phyloP scores from a whole-genome alignment of 163 green algal genomes.

The Picocystis sp. region DNA sequence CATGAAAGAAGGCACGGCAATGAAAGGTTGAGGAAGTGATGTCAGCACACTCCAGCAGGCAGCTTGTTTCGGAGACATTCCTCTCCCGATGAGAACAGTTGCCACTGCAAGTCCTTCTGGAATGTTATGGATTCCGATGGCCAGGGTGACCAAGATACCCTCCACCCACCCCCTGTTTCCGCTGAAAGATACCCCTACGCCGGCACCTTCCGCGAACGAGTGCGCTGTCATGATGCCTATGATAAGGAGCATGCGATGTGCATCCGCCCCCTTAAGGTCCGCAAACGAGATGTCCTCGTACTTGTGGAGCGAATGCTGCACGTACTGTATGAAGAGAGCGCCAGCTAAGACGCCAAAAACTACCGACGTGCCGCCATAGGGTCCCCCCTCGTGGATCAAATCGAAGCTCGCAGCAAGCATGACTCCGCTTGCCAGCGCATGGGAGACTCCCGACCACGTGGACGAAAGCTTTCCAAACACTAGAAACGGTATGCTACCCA shows the following conservation, averaged over 20 bases:
- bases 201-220: slow-evolving; percentile 81
- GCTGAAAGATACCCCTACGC: slow-evolving; percentile 86
- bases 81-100: slow-evolving; percentile 65
- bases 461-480: slow-evolving; percentile 4
- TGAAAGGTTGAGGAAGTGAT: slow-evolving; percentile 38
- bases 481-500: slow-evolving; percentile 71
- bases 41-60: slow-evolving; percentile 64
- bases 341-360: slow-evolving; percentile 56
- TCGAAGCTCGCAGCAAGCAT: slow-evolving; percentile 93
- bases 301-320: slow-evolving; percentile 32
- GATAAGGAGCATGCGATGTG: slow-evolving; percentile 67
- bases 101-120: slow-evolving; percentile 83
- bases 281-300: slow-evolving; percentile 69
- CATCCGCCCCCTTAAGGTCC: slow-evolving; percentile 53
- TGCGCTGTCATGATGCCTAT: slow-evolving; percentile 91
- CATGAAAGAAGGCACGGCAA: slow-evolving; percentile 78
- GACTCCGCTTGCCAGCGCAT: slow-evolving; percentile 80
- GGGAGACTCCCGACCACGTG: slow-evolving; percentile 50
- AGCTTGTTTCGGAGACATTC: slow-evolving; percentile 30
- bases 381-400: slow-evolving; percentile 69
- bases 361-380: slow-evolving; percentile 39
- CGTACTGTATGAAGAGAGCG: slow-evolving; percentile 39
- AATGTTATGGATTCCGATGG: slow-evolving; percentile 90
- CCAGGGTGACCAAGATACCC: slow-evolving; percentile 66
- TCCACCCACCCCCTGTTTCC: slow-evolving; percentile 63